Evolutionary conservation across 768 basidiomycete species (phyloP).

Genomic region (Saitozyma sp.): DNA sequence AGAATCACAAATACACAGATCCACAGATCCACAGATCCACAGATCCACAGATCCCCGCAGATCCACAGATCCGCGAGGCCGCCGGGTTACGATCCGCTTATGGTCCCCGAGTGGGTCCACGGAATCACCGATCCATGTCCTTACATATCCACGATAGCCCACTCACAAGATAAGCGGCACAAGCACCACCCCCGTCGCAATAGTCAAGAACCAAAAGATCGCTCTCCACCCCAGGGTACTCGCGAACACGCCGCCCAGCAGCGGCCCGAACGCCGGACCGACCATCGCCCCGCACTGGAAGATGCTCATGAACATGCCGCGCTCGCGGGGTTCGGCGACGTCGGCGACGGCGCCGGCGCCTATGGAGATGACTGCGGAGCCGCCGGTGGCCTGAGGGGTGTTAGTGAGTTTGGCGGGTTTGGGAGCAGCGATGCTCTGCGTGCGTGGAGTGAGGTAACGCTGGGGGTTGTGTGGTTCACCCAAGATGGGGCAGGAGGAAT

Average conservation of each 20-base stretch:
- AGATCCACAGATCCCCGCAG: too few relatives aligned
- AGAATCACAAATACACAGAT: too few relatives aligned
- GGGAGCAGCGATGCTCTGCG: too few relatives aligned
- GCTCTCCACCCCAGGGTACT: conserved; percentile 64
- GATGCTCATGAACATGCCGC: conserved; percentile 66
- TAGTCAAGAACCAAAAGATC: conserved; percentile 47
- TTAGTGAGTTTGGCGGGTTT: too few relatives aligned
- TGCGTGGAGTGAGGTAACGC: too few relatives aligned
- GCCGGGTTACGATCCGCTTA: too few relatives aligned
- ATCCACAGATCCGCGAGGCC: too few relatives aligned
- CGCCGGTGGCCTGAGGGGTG: conserved; percentile 62
- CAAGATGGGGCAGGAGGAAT: too few relatives aligned
- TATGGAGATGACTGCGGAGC: conserved; percentile 75
- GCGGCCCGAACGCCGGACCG: conserved; percentile 56
- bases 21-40: neutral
- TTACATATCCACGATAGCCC: too few relatives aligned
- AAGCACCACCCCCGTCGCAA: conserved; percentile 32
- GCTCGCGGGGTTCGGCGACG: conserved; percentile 68
- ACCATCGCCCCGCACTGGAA: conserved; percentile 38
- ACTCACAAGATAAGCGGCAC: conserved; percentile 54
- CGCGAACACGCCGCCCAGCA: conserved; percentile 59
- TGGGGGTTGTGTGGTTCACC: too few relatives aligned
- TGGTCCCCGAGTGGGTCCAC: too few relatives aligned
- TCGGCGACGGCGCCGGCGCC: conserved; percentile 81
- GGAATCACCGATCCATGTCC: too few relatives aligned